Evolutionary conservation across 2,329 filamentous ascomycete species (phyloP), one percentile per base, ranked within the genome.

Genomic region (Bipolaris oryzae): DNA sequence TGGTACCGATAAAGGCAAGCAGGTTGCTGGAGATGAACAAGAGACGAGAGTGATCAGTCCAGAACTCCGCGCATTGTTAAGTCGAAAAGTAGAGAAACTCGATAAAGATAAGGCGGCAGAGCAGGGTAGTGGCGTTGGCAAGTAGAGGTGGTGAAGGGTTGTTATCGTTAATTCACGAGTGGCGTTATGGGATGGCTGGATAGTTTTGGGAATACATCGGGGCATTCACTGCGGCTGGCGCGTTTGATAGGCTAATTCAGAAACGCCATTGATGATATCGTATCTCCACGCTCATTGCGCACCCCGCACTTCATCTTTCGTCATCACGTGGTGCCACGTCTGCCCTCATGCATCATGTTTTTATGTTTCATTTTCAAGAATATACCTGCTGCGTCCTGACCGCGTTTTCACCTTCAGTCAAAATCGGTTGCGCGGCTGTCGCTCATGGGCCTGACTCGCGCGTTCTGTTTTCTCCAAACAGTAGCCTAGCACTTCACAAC

Each of bases 1-100:
- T 7, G 71, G 68, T 11, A 69, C 63, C 6, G 73, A 73, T 35
- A 72, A 68, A 25, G 72, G 71, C 37, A 75, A 75, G 43, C 74
- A 77, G 34, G 72, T 72, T 16, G 73, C 47, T 2, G 58, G 66
- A 9, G 67, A 62, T 1, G 55, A 66, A 1, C 60, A 61, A n/a
- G 64, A 74, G 47, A 72, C 79, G 7, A 84, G 82, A 62, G 80
- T 88, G 15, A 86, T 91, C 44, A 87, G 84, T 60, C 81, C 85
- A 0, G 86, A 90, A 64, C 72, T 91, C 55, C 81, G 88, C 45
- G 75, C 78, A 6, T 63, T 91, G 41, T 70, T 90, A n/a, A 85
- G 83, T 61, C 79, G 84, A 57, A 85, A 89, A 57, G 77, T 89
- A 7, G 78, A 82, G 44, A 80, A 77, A 58, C 68, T 85, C 21